phyloP scores from a whole-genome alignment of 352 stramenopile genomes.

The Blastocystis sp. region DNA sequence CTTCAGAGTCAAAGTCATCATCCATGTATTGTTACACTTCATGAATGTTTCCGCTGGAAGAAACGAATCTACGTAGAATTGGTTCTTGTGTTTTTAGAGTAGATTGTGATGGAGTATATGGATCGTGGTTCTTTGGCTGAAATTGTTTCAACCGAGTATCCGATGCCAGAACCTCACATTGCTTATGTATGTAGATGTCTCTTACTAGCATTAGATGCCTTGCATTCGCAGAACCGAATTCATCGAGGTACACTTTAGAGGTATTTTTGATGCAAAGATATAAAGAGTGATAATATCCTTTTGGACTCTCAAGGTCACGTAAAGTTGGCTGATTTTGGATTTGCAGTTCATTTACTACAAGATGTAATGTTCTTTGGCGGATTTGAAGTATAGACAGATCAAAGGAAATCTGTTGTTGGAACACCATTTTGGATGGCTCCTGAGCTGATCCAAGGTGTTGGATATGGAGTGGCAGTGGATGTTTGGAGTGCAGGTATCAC shows the following conservation, averaged over 20 bases:
- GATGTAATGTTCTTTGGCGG: conserved; percentile 35
- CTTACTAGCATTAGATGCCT: conserved; percentile 64
- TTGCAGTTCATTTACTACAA: conserved; percentile 68
- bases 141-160: conserved; percentile 71
- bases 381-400: conserved; percentile 60
- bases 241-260: conserved; percentile 38
- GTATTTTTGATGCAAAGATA: conserved; percentile 69
- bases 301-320: conserved; percentile 65
- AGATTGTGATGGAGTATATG: conserved; percentile 87
- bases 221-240: conserved; percentile 55
- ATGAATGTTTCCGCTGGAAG: conserved; percentile 68
- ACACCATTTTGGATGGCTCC: conserved; percentile 87
- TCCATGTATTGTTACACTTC: conserved; percentile 69
- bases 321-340: conserved; percentile 72
- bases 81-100: not conserved
- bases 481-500: conserved; percentile 80
- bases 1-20: conserved; percentile 69
- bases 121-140: conserved; percentile 77
- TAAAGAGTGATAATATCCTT: conserved; percentile 73
- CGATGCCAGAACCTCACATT: conserved; percentile 68
- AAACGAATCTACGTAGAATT: conserved; percentile 64
- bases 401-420: conserved; percentile 76
- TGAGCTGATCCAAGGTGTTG: conserved; percentile 82
- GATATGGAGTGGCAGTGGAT: conserved; percentile 81
- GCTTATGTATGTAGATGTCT: conserved; percentile 69